Evolutionary conservation across 192 early-diverging fungal species (phyloP).

Genomic region (Geranomyces variabilis): DNA sequence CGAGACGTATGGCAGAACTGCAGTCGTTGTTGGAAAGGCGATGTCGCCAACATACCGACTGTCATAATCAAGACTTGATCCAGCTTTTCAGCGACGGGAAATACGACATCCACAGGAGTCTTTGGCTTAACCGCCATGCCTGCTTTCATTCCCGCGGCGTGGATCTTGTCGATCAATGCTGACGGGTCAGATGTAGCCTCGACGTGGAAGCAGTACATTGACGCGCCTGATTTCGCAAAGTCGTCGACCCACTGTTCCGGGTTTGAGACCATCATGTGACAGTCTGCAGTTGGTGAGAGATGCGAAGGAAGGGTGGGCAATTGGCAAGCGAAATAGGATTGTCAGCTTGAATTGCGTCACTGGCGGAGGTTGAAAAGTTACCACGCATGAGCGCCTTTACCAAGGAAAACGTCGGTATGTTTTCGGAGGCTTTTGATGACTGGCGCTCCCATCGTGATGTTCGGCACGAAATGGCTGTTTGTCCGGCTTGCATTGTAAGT

Average conservation of each 20-base stretch:
- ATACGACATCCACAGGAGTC: constrained; percentile 63
- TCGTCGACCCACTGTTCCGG: constrained; percentile 89
- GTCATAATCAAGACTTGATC: constrained; percentile 97
- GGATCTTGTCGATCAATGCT: constrained; percentile 79
- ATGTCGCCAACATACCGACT: constrained; percentile 49
- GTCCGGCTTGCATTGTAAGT: no score
- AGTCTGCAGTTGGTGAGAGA: constrained; percentile 48
- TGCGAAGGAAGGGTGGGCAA: not conserved
- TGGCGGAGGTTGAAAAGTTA: no score
- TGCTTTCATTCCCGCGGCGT: constrained; percentile 84
- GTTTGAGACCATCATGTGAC: constrained; percentile 77
- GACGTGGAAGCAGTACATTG: constrained; percentile 88
- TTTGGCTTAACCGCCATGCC: constrained; percentile 91
- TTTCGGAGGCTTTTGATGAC: constrained; percentile 84
- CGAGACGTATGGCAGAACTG: no score
- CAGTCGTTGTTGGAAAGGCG: no score
- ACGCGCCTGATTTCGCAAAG: constrained; percentile 87
- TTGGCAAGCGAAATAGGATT: not conserved
- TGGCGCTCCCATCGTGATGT: constrained; percentile 92
- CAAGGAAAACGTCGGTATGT: constrained; percentile 88
- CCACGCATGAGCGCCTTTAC: constrained; percentile 36
- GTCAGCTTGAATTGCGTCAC: no score
- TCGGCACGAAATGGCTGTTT: constrained; percentile 93
- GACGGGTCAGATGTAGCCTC: constrained; percentile 81
- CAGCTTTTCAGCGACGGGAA: constrained; percentile 50